Base-by-base conservation (phyloP, 257 asterid genomes). In the Sherardia arvensis region DNA sequence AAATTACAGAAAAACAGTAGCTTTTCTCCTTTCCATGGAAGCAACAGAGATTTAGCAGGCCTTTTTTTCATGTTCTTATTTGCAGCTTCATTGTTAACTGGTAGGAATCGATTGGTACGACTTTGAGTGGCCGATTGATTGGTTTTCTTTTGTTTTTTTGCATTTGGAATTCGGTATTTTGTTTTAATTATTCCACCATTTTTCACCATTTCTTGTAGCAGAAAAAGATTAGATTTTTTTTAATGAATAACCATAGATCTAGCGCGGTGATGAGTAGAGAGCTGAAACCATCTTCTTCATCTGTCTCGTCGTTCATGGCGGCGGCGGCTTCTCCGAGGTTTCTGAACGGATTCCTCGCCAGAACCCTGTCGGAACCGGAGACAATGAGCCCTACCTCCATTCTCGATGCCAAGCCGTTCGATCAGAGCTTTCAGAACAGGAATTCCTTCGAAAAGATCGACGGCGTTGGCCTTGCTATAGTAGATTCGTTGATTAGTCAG, bases 381-480 rank as follows among this genome's bases (percentile, higher is more conserved):
- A 64, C 66, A 68, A 68, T 65, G 72, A 82, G 84, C n/a, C 95
- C 98, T 53, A 88, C 88, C 53, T 85, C 95, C 38, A 84, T 85
- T 76, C 93, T 85, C 74, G 95, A 86, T 54, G 55, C 61, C 66
- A 81, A 79, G 72, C 71, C 66, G 71, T 67, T 81, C 27, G 51
- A 43, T 20, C 34, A 77, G 61, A 78, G 81, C 76, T 84, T 77
- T 1, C 82, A 84, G 62, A 66, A 59, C 51, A 66, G 68, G 38
- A 57, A 66, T 70, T 34, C 51, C 53, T 66, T 68, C 17, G 69
- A 62, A 29, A 86, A 80, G 18, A 66, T 76, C 34, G 78, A 78
- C 27, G 87, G 89, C 14, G 80, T 83, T 70, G 96, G 97, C 18
- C 87, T 92, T 23, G 99, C 97, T 20, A 58, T 89, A 3, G 74